Evolutionary conservation across 345 rosid genomes (phyloP).

Genomic region (Chamaenerion angustifolium): DNA sequence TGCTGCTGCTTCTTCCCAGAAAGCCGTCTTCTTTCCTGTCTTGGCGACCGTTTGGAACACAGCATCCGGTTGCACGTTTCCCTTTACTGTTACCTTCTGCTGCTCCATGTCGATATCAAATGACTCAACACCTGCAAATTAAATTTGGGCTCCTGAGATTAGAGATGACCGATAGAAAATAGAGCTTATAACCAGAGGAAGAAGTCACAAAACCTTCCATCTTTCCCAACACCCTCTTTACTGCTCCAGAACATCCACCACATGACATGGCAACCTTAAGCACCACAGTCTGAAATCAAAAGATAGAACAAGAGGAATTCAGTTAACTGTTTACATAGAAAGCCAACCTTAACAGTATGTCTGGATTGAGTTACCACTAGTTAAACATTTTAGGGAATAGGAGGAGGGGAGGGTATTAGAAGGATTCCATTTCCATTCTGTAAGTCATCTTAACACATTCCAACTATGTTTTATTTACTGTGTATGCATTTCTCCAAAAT

Average conservation of each 20-base stretch:
- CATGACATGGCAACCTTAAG: conserved; percentile 84
- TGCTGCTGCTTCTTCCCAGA: conserved; percentile 53
- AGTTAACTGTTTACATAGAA: no score
- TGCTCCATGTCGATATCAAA: conserved; percentile 62
- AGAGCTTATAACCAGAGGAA: background rate
- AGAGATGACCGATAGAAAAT: background rate
- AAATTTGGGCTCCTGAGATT: background rate
- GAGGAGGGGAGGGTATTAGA: no score
- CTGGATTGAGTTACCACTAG: no score
- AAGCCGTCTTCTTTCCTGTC: conserved; percentile 66
- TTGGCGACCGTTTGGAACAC: conserved; percentile 70
- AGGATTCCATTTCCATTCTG: no score
- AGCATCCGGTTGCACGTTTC: conserved; percentile 69
- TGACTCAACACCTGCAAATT: conserved; percentile 56
- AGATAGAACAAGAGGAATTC: no score
- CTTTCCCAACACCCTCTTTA: conserved; percentile 69
- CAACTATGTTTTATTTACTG: no score
- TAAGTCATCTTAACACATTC: no score
- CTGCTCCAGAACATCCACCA: conserved; percentile 70
- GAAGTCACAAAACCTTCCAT: conserved; percentile 53
- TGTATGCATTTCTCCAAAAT: no score
- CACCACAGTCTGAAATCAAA: conserved; percentile 51
- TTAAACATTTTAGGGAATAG: no score
- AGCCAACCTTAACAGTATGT: no score
- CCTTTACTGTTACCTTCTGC: conserved; percentile 78